These are phyloP conservation scores for Aotearoamyces nothofagi DNA, from an alignment of 2,329 filamentous ascomycete species.

Conservation along the genomic window DNA sequence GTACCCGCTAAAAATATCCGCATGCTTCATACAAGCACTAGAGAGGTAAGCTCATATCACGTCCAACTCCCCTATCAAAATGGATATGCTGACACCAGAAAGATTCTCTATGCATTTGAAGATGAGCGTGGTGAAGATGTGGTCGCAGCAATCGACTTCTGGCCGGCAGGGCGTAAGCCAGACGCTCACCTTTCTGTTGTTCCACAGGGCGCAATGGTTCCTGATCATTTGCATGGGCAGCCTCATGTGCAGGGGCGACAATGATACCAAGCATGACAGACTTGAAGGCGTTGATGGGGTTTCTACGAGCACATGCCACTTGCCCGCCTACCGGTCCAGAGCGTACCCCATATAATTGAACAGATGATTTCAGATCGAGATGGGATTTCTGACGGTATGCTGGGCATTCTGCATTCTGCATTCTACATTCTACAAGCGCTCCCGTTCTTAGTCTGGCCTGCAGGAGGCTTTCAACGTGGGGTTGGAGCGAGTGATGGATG, in stretches of 20 bases:
- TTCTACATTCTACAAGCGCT: too few relatives aligned
- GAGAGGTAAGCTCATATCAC: slow-evolving; percentile 56
- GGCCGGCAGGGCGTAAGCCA: slow-evolving; percentile 29
- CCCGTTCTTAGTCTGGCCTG: too few relatives aligned
- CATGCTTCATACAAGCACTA: slow-evolving; percentile 92
- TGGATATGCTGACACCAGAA: slow-evolving; percentile 14
- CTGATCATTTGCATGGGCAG: not conserved
- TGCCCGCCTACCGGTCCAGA: not conserved
- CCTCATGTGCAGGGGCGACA: not conserved
- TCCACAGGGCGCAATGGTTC: not conserved
- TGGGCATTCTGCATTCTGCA: too few relatives aligned
- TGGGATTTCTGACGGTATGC: too few relatives aligned
- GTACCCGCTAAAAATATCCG: slow-evolving; percentile 92
- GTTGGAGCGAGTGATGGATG: too few relatives aligned
- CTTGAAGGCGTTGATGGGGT: not conserved
- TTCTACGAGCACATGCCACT: not conserved
- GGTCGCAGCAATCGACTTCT: slow-evolving; percentile 92
- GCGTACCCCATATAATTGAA: not conserved
- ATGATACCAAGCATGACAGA: not conserved
- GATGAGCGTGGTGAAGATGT: slow-evolving; percentile 89
- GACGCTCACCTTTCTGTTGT: slow-evolving; percentile 8
- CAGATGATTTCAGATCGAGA: too few relatives aligned
- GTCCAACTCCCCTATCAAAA: slow-evolving; percentile 1
- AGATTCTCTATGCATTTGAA: slow-evolving; percentile 98
- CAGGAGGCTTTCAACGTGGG: too few relatives aligned